A percentile compares a stretch with the other conserved stretches of the same genome.
Conservation (phyloP, 768 basidiomycete species). For the Chalciporus piperatus region DNA sequence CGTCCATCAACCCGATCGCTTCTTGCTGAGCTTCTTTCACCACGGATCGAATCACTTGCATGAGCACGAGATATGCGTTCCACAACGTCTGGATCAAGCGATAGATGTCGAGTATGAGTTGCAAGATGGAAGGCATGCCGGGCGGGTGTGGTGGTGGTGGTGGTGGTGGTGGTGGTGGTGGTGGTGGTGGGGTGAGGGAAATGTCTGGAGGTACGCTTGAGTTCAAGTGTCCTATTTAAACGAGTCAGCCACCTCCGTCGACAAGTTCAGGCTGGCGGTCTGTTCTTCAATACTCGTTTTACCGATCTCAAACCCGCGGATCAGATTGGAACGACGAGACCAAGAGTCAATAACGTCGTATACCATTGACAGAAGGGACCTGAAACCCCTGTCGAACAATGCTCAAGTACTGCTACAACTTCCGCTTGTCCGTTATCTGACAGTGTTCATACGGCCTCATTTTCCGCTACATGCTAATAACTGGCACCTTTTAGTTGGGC, state of each 20-base stretch:
- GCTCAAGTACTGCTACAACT: no score
- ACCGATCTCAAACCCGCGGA: no score
- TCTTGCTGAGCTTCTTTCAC: constrained; percentile 17
- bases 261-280: neutral
- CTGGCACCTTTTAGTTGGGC: no score
- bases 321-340: neutral
- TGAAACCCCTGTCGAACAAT: no score
- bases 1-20: constrained; percentile 11
- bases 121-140: constrained; percentile 2
- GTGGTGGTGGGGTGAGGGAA: neutral
- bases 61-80: constrained; percentile 13
- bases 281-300: neutral
- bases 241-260: neutral
- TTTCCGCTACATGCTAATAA: no score
- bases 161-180: no score
- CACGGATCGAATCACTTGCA: constrained; percentile 8
- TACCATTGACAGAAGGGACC: no score
- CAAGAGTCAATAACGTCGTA: neutral
- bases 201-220: neutral
- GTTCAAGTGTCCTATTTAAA: neutral
- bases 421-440: no score
- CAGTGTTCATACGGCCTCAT: no score
- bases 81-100: constrained; percentile 1
- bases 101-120: constrained; percentile 3
- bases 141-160: constrained; percentile 1